Evolutionary conservation across 2,329 filamentous ascomycete genomes (phyloP), one percentile per base, ranked within the genome.

Genomic region (Cordyceps javanica): DNA sequence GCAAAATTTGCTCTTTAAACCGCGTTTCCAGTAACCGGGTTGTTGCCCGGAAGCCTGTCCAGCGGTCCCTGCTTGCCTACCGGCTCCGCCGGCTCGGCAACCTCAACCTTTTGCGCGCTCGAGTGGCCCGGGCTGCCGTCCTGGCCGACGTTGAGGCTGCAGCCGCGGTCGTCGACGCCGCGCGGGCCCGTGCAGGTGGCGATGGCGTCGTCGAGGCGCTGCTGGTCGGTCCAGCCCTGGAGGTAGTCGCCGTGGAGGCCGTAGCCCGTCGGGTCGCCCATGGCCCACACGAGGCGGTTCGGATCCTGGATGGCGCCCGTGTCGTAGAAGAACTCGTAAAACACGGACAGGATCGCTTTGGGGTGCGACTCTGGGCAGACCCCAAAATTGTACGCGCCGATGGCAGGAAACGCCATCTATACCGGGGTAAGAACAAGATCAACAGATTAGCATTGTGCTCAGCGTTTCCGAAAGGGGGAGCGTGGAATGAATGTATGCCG

Each of bases 251-350:
- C 67, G 59, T 69, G 66, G 6, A 69, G 62, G 9, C 65, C 65
- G 56, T 67, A 67, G 23, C 67, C 68, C 5, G 65, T 67, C 4
- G 63, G 30, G 57, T 69, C 67, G 51, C 67, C 67, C 57, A 57
- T 60, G 55, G 66, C 61, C 61, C 63, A 69, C 19, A 66, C 65
- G 55, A 61, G 62, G 39, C 64, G 63, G 57, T 68, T 67, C 57
- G 64, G 66, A 57, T 68, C 51, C 39, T 64, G 14, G 60, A 70
- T 60, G 14, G 61, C 59, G 10, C 61, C 63, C 9, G 72, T 74
- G 56, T 76, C 70, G 72, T 75, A 77, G 60, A 77, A 73, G 32
- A 77, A 75, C 63, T 78, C 75, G 66, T 75, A 72, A 66, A 75
- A 74, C 9, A 78, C 65, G 60, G 77, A 77, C 0, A 75, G 70